Base-by-base conservation (phyloP, 257 asterid species). In the Phtheirospermum japonicum region DNA sequence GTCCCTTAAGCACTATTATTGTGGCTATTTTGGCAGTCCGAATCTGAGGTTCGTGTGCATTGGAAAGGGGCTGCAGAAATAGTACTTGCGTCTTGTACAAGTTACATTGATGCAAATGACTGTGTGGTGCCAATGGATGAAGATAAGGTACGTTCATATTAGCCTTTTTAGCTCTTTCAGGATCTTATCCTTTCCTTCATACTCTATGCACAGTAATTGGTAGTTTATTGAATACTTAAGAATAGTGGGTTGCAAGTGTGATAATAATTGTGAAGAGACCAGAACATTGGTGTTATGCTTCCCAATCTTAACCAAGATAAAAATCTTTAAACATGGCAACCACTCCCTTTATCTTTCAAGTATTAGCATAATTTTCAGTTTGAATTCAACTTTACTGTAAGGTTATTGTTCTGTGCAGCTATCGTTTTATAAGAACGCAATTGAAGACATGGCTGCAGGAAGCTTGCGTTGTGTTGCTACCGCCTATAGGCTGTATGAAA, bases 21-120 rank as follows among this genome's bases (percentile, higher is more conserved):
- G 26, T 36, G 55, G 26, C 43, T 50, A 17, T 73, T 55, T 51
- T 66, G 43, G 75, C 90, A 91, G 96, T 79, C 79, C 7, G 65
- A 81, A 72, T 78, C 86, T 56, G 87, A 83, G 62, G 76, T 85
- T 63, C 89, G 65, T 69, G 71, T 90, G 57, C 97, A 90, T 42
- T 90, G 96, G 95, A 90, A 90, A 80, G 97, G 96, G 66, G 97
- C 97, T 69, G 95, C 97, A 32, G 97, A 87, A 69, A 87, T 90
- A 12, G 89, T 90, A 23, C 86, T 90, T 28, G 82, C 82, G 73
- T 90, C 72, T 55, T 90, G 97, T 73, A 62, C 84, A 50, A 65
- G 81, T 63, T 88, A 79, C 69, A 59, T 90, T 58, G 96, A 85
- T 82, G 85, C 65, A 30, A 76, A 85, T 79, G 90, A 80, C 71